Evolutionary conservation across 371 early-diverging fungal genomes (phyloP), one percentile per base, ranked within the genome.

Genomic region (Rhizomucor pusillus): DNA sequence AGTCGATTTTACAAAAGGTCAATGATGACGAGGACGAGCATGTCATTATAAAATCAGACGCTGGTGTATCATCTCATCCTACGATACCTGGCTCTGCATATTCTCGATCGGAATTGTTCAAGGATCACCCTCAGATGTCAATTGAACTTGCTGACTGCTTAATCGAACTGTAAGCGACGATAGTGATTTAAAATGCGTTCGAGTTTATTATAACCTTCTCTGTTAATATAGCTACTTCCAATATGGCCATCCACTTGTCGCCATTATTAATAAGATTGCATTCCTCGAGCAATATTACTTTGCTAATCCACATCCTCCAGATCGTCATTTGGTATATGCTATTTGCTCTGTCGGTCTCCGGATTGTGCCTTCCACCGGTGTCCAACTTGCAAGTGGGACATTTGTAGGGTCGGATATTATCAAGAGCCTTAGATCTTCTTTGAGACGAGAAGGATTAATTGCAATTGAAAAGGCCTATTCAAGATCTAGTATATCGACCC

Each of bases 271-370:
- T 61, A 73, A 73, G 41, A 47, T 63, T 7, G 59, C 63, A 13
- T 77, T 73, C 43, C 50, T 69, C 0, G 70, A 71, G 47, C 64
- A 65, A 29, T 77, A 73, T 24, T 67, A 69, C 34, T 69, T 61
- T 45, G 67, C 69, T 13, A 60, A 63, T 9, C 69, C 71, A 0
- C 53, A 43, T n/a, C 60, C 65, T 4, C 64, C 66, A 1, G 73
- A 77, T 25, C 59, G 63, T 48, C 69, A 63, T 34, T 36, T 77
- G 3, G 34, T 73, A 0, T 67, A 56, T 25, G 64, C 71, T 3
- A 62, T 77, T 7, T 62, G 59, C 23, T 57, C 56, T 33, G 50
- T 67, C 5, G 63, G 68, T 2, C 45, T 51, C 10, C 52, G 59
- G 1, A 40, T 62, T 5, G 39, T 67, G 10, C 20, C 33, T 11